Evolutionary conservation across 345 rosid species (phyloP), one percentile per base, ranked within the genome.

Genomic region (Citrus inodora): DNA sequence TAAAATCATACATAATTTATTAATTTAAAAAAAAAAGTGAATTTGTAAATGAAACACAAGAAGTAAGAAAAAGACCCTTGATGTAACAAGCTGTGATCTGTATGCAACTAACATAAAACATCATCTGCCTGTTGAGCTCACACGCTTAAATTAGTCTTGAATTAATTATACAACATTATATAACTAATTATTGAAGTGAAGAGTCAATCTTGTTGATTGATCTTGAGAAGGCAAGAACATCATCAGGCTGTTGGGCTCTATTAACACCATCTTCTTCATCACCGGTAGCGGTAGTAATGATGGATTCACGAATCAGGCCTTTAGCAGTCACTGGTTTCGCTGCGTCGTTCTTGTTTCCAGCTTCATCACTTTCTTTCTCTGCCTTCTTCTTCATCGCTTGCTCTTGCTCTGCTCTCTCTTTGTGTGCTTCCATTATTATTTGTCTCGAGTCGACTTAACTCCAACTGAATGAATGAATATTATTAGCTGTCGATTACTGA

Each of bases 161-260:
- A 42, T 42, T 42, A 42, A 42, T 0, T 0, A 9, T 9, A 9
- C 46, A 40, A 9, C 46, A 42, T 42, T 42, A 11, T 13, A 46
- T 1, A 46, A 46, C 17, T 46, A n/a, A n/a, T 48, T 65, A 83
- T 70, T 85, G 79, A 22, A 85, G 85, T 2, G 87, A 85, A 32
- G 88, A 85, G 67, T 87, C 80, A 61, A 76, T 82, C 72, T 77
- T 85, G 76, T 74, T 42, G 33, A 82, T 84, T 3, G 80, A 63
- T 58, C 88, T 76, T 11, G 84, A 77, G 83, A 81, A 83, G 74
- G 70, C 85, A 30, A 87, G 81, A 33, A 85, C 80, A 27, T 80
- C 84, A 2, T 78, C 80, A 30, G 80, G 83, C 19, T 62, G 58
- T 35, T 78, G 40, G 46, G 73, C 80, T 56, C 7, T n/a, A 1